These are phyloP conservation scores for Xylaria intraflava DNA, from an alignment of 495 filamentous ascomycete species.

Conservation along the genomic window DNA sequence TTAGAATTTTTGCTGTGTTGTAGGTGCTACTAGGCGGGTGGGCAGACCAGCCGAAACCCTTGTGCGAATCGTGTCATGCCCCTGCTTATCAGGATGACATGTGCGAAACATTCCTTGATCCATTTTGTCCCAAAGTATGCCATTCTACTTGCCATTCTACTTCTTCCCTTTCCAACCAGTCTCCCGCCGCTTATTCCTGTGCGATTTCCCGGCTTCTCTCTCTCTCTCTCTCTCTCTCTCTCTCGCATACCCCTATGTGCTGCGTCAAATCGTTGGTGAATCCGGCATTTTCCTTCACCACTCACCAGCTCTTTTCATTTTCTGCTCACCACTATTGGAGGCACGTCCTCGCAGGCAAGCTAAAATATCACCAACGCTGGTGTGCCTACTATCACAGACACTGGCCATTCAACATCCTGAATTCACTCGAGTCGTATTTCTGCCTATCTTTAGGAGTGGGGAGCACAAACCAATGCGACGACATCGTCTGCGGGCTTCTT, in stretches of 20 bases:
- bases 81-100: constrained; percentile 3
- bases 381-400: not conserved
- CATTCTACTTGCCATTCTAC: not conserved
- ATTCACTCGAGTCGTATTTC: not conserved
- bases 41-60: not conserved
- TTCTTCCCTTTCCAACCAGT: not conserved
- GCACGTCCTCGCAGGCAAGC: not conserved
- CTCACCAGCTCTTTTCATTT: not conserved
- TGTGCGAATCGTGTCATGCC: constrained; percentile 4
- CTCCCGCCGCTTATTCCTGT: constrained; percentile 4
- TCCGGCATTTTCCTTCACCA: not conserved
- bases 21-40: not conserved
- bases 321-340: not conserved
- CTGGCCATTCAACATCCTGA: not conserved
- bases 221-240: not conserved
- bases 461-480: not conserved
- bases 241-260: not conserved
- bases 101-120: not conserved
- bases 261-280: not conserved
- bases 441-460: not conserved
- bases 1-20: not conserved
- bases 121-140: not conserved
- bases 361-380: not conserved
- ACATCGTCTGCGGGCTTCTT: not conserved
- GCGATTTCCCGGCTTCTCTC: not conserved